Percentiles rank a stretch among this genome's conserved stretches.
Evolutionary conservation across 805 yeast genomes (phyloP).

Genomic region (Starmerella bacillaris): DNA sequence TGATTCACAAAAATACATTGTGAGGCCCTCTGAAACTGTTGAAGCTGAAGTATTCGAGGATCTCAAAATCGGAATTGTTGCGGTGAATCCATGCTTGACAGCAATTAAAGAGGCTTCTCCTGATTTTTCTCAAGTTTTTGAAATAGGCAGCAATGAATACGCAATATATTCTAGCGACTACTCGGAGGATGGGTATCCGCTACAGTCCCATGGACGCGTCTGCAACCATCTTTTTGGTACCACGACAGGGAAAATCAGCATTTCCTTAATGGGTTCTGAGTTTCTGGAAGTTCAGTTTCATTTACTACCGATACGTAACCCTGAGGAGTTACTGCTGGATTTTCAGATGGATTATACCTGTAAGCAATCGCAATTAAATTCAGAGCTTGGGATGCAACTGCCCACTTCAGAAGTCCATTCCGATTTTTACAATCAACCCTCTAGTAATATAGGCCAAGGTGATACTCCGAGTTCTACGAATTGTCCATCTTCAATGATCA

Average conservation of each 20-base stretch:
- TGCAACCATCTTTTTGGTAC: no score
- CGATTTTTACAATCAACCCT: no score
- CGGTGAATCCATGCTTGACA: conserved; percentile 21
- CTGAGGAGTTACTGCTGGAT: conserved; percentile 8
- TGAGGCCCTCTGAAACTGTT: conserved; percentile 17
- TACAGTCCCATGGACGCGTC: conserved; percentile 27
- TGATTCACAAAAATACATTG: conserved; percentile 22
- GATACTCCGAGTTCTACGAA: neutral
- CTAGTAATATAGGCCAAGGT: no score
- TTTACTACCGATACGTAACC: conserved; percentile 9
- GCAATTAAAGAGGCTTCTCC: conserved; percentile 23
- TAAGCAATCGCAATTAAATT: neutral
- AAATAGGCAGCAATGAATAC: conserved; percentile 21
- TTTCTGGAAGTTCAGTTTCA: conserved; percentile 12
- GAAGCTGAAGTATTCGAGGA: conserved; percentile 16
- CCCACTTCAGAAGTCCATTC: neutral
- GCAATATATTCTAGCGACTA: conserved; percentile 27
- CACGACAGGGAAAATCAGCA: conserved; percentile 5
- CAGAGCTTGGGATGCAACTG: neutral
- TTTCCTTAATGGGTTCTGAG: conserved; percentile 6
- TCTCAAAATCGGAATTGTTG: conserved; percentile 20
- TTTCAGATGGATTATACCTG: conserved; percentile 1
- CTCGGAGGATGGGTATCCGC: conserved; percentile 24
- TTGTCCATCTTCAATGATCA: neutral
- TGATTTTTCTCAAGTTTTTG: conserved; percentile 21